These are phyloP conservation scores for Ceriops decandra DNA, from an alignment of 345 rosid species.

Conservation along the genomic window DNA sequence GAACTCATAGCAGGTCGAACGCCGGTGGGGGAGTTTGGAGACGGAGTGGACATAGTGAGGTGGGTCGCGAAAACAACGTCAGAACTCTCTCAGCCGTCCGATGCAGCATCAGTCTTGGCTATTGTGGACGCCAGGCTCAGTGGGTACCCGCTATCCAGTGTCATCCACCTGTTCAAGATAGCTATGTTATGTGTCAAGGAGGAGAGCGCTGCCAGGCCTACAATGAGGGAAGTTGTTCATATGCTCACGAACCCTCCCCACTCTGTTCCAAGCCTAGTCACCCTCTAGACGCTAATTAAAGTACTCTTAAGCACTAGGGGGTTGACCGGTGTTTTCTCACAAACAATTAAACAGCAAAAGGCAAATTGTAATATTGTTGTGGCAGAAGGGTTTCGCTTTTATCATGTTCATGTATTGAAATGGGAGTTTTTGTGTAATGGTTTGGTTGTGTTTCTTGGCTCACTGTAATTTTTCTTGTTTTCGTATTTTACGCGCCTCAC, in stretches of 20 bases:
- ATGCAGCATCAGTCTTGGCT: constrained; percentile 57
- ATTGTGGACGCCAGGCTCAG: constrained; percentile 61
- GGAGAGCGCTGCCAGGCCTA: constrained; percentile 59
- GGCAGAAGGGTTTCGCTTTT: neutral
- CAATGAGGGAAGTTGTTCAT: constrained; percentile 90
- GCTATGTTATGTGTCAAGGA: constrained; percentile 83
- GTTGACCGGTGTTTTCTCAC: neutral
- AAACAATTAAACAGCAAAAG: constrained; percentile 8
- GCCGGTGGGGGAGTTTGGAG: constrained; percentile 96
- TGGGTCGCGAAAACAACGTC: constrained; percentile 73
- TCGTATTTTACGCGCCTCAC: no score
- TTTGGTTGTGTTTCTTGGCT: no score
- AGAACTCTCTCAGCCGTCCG: constrained; percentile 66
- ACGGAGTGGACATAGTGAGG: constrained; percentile 87
- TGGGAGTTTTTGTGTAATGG: neutral
- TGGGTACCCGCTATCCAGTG: constrained; percentile 53
- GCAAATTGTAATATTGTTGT: constrained; percentile 20
- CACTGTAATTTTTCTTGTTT: no score
- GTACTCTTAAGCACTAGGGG: neutral
- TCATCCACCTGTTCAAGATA: constrained; percentile 65
- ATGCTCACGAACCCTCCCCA: constrained; percentile 63
- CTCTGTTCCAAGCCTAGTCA: constrained; percentile 39
- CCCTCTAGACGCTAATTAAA: constrained; percentile 15
- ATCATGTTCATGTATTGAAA: neutral
- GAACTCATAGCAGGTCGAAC: constrained; percentile 77